Percentiles rank a stretch among this genome's conserved stretches.
Conservation (phyloP, 1,139 yeast species). For the Yamadazyma aaseri region DNA sequence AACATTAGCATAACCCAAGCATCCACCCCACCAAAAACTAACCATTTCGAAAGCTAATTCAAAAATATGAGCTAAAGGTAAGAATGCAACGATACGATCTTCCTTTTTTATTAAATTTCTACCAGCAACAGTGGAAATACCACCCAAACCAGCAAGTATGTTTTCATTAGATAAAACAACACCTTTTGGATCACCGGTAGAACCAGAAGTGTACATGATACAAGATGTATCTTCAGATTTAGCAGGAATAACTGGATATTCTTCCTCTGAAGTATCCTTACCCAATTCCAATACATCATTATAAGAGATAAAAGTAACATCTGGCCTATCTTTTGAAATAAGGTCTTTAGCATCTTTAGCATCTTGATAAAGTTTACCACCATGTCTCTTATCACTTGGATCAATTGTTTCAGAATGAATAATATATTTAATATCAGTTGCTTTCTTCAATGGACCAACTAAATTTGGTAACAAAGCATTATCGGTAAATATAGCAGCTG, state of each 20-base stretch:
- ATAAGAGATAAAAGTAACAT: conserved; percentile 61
- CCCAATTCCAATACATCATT: conserved; percentile 72
- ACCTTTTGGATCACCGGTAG: conserved; percentile 98
- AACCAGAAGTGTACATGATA: conserved; percentile 98
- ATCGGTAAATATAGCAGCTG: conserved; percentile 80
- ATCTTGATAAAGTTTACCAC: conserved; percentile 54
- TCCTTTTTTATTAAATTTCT: conserved; percentile 47
- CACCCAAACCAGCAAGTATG: conserved; percentile 80
- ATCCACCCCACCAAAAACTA: conserved; percentile 85
- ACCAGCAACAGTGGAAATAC: conserved; percentile 67
- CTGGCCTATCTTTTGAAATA: conserved; percentile 70
- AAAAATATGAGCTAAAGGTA: conserved; percentile 95
- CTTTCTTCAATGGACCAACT: conserved; percentile 68
- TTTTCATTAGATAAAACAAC: conserved; percentile 81
- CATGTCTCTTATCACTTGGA: conserved; percentile 60
- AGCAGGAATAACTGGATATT: conserved; percentile 18
- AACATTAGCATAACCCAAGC: conserved; percentile 88
- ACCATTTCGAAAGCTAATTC: conserved; percentile 86
- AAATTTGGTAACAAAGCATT: conserved; percentile 66
- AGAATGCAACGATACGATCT: conserved; percentile 80
- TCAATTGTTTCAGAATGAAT: conserved; percentile 69
- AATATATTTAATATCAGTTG: conserved; percentile 60
- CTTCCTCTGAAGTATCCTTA: conserved; percentile 29
- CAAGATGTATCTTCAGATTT: conserved; percentile 70
- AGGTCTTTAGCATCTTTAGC: conserved; percentile 59